Conservation (phyloP, 371 early-diverging fungal genomes). For the Mortierella sp. region DNA sequence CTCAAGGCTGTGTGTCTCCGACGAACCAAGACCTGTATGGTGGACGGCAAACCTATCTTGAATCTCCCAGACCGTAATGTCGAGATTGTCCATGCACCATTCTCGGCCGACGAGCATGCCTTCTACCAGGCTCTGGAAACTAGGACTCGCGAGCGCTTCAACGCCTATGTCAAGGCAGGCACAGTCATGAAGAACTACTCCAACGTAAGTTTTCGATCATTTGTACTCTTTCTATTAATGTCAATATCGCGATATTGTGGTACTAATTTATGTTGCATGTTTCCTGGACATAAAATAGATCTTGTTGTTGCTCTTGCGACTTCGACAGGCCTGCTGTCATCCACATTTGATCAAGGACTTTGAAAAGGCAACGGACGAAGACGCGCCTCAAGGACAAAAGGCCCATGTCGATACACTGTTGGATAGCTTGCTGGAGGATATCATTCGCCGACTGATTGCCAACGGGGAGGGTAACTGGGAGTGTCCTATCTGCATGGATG, state of each 20-base stretch:
- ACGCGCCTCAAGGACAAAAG: slow-evolving; percentile 43
- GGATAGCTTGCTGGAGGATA: slow-evolving; percentile 30
- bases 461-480: slow-evolving; percentile 57
- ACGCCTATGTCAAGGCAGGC: slow-evolving; percentile 58
- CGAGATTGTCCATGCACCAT: slow-evolving; percentile 62
- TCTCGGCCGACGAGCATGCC: slow-evolving; percentile 68
- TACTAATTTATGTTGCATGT: not conserved
- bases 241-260: not conserved
- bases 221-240: not conserved
- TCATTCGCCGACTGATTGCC: slow-evolving; percentile 63
- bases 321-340: slow-evolving; percentile 80
- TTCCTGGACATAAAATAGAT: slow-evolving; percentile 16
- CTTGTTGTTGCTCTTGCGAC: slow-evolving; percentile 65
- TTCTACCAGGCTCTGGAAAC: slow-evolving; percentile 72
- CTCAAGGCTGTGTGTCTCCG: slow-evolving; percentile 80
- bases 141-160: slow-evolving; percentile 62
- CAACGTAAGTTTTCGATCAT: slow-evolving; percentile 56
- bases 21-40: slow-evolving; percentile 73
- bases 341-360: slow-evolving; percentile 74
- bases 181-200: slow-evolving; percentile 67
- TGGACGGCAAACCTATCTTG: slow-evolving; percentile 79
- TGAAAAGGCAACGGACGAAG: slow-evolving; percentile 66
- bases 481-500: slow-evolving; percentile 57
- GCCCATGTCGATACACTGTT: slow-evolving; percentile 26
- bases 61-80: slow-evolving; percentile 72